Percentiles rank a stretch among this genome's conserved stretches.
These are phyloP conservation scores for Mycena floridula DNA, from an alignment of 768 basidiomycete species.

Conservation along the genomic window DNA sequence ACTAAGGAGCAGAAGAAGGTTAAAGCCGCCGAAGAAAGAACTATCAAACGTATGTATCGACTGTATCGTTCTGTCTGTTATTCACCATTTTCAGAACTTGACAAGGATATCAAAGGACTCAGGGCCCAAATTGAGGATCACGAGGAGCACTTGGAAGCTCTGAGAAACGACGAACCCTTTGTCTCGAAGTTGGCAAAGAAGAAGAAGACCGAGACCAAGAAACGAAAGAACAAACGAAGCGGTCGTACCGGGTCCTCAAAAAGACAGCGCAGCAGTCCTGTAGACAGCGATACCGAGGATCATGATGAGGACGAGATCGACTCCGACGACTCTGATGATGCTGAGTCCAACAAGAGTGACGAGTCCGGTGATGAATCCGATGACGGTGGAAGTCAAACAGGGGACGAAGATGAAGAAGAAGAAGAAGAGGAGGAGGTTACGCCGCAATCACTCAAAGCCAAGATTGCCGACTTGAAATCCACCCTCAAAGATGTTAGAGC, in stretches of 20 bases:
- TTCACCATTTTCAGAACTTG: slow-evolving; percentile 1
- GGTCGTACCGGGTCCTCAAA: slow-evolving; percentile 40
- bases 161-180: slow-evolving; percentile 39
- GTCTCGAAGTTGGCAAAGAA: slow-evolving; percentile 33
- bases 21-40: slow-evolving; percentile 32
- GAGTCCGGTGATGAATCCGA: slow-evolving; percentile 16
- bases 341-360: slow-evolving; percentile 5
- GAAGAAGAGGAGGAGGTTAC: slow-evolving; percentile 36
- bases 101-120: slow-evolving; percentile 33
- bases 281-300: slow-evolving; percentile 30
- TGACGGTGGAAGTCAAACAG: slow-evolving; percentile 2
- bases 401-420: slow-evolving; percentile 16
- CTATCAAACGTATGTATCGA: slow-evolving; percentile 33
- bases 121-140: slow-evolving; percentile 33
- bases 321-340: slow-evolving; percentile 9
- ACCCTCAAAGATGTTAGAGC: slow-evolving; percentile 33
- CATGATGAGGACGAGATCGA: slow-evolving; percentile 14
- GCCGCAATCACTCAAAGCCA: slow-evolving; percentile 35
- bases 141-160: slow-evolving; percentile 38
- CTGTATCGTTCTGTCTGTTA: not conserved
- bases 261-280: slow-evolving; percentile 26
- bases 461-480: slow-evolving; percentile 35
- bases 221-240: slow-evolving; percentile 40
- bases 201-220: slow-evolving; percentile 20
- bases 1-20: slow-evolving; percentile 31